Evolutionary conservation across 345 rosid genomes (phyloP).

Genomic region (Syzygium aqueum): DNA sequence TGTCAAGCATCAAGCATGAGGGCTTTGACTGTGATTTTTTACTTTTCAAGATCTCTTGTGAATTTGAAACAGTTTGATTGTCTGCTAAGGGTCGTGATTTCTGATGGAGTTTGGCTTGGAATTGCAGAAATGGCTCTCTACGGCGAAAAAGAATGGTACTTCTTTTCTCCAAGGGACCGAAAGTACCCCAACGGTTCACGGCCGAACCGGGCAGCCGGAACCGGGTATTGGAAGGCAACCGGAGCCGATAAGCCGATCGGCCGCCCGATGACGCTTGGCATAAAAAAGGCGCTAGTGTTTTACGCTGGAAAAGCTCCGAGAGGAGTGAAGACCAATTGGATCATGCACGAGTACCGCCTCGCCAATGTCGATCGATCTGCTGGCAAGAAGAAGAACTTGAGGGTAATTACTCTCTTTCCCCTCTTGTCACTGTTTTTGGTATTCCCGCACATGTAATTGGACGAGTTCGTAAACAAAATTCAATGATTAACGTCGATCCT

Average conservation of each 20-base stretch:
- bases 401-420: conserved; percentile 30
- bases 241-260: conserved; percentile 94
- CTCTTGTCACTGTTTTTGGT: background rate
- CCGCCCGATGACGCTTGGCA: conserved; percentile 56
- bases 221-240: conserved; percentile 89
- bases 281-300: conserved; percentile 85
- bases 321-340: conserved; percentile 91
- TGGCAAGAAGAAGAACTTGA: conserved; percentile 35
- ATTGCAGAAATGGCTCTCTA: conserved; percentile 52
- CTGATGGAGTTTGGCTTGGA: conserved; percentile 25
- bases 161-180: conserved; percentile 83
- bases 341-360: conserved; percentile 92
- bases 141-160: conserved; percentile 95
- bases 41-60: too few species aligned
- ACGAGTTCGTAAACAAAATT: background rate
- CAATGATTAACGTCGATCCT: background rate
- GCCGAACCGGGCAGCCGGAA: conserved; percentile 92
- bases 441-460: background rate
- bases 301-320: conserved; percentile 84
- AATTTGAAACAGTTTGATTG: too few species aligned
- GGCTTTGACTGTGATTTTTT: background rate
- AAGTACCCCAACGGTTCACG: conserved; percentile 88
- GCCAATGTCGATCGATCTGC: conserved; percentile 79
- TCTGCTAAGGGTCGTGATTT: background rate
- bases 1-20: too few species aligned